A percentile compares a stretch with the other conserved stretches of the same genome.
phyloP scores from a whole-genome alignment of 441 rosid species.

The Syzygium syzygioides region DNA sequence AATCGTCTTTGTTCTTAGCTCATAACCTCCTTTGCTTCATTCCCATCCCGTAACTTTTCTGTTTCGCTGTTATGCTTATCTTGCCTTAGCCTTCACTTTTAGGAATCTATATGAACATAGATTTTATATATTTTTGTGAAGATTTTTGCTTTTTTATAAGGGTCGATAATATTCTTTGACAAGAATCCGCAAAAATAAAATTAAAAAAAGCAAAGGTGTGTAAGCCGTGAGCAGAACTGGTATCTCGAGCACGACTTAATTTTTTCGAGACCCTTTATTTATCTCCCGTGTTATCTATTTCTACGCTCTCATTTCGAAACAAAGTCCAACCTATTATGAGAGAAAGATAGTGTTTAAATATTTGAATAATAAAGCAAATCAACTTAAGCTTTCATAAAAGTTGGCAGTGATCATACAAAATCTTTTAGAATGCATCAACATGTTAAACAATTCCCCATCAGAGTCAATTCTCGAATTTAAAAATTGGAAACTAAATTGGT shows the following conservation, averaged over 20 bases:
- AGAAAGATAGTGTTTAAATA: rapidly evolving
- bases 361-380: rapidly evolving
- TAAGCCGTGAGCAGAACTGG: background rate
- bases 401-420: background rate
- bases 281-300: background rate
- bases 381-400: background rate
- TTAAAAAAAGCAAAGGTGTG: background rate
- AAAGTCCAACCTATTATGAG: background rate
- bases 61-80: background rate
- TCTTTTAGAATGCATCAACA: rapidly evolving
- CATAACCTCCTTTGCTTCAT: background rate
- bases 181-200: background rate
- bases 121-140: background rate
- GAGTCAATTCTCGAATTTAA: rapidly evolving
- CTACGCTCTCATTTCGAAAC: rapidly evolving
- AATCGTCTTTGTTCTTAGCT: background rate
- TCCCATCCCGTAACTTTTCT: background rate
- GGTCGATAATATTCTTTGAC: background rate
- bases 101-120: background rate
- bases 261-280: background rate
- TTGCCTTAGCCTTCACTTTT: background rate
- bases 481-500: background rate
- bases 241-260: background rate
- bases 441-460: rapidly evolving
- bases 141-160: background rate